Evolutionary conservation across 345 rosid genomes (phyloP).

Genomic region (Euphorbia peplus): DNA sequence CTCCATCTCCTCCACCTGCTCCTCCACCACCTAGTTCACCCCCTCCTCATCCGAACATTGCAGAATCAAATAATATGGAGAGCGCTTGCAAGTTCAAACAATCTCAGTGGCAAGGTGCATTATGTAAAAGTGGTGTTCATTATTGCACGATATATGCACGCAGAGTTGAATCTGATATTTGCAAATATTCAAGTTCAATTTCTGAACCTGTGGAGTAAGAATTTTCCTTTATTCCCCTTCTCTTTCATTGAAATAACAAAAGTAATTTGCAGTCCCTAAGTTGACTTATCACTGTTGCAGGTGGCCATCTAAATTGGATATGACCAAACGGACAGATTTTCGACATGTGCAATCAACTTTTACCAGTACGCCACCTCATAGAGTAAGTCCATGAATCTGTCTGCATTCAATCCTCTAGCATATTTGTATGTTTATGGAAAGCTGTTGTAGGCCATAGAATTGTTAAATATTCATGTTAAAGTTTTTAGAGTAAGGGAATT

Average conservation of each 20-base stretch:
- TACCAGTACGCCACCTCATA: conserved; percentile 67
- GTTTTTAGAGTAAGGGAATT: background rate
- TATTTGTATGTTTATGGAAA: background rate
- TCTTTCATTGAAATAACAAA: conserved; percentile 15
- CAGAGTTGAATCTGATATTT: conserved; percentile 66
- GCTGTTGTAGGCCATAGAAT: background rate
- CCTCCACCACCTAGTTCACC: conserved; percentile 93
- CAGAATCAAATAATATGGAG: conserved; percentile 40
- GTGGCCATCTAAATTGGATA: conserved; percentile 89
- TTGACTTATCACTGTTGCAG: conserved; percentile 48
- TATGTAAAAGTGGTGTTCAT: conserved; percentile 89
- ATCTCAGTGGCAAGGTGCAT: conserved; percentile 74
- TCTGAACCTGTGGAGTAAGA: conserved; percentile 90
- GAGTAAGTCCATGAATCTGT: conserved; percentile 45
- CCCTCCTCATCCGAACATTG: conserved; percentile 47
- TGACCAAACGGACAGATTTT: conserved; percentile 92
- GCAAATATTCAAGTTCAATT: conserved; percentile 64
- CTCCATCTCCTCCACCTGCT: conserved; percentile 73
- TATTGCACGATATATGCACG: conserved; percentile 74
- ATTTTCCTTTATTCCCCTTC: conserved; percentile 9
- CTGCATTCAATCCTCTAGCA: conserved; percentile 1
- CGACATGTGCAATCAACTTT: conserved; percentile 75
- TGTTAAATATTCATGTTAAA: background rate
- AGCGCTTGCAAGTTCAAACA: conserved; percentile 43
- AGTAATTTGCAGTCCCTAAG: conserved; percentile 4